These are phyloP conservation scores for Phragmites australis DNA, from an alignment of 176 grass and related monocot genomes.

Conservation along the genomic window DNA sequence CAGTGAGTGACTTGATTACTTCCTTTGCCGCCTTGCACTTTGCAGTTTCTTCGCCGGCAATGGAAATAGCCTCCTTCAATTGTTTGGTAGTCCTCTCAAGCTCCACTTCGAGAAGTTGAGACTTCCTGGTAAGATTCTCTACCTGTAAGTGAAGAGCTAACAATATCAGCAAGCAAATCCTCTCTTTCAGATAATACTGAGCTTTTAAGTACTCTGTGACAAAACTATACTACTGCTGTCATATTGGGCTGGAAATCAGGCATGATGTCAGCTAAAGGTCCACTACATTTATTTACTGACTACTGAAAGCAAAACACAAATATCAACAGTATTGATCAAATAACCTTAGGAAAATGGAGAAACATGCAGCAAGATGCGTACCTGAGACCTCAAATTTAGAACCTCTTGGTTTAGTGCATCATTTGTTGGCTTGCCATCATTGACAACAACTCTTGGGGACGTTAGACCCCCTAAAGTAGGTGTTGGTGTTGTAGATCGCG, in stretches of 20 bases:
- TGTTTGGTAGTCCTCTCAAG: slow-evolving; percentile 86
- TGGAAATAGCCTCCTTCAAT: slow-evolving; percentile 83
- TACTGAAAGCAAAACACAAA: slow-evolving; percentile 14
- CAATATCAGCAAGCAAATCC: slow-evolving; percentile 22
- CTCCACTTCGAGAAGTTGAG: slow-evolving; percentile 80
- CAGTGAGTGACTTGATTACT: slow-evolving; percentile 92
- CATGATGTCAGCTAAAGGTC: background rate
- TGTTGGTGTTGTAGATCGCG: slow-evolving; percentile 85
- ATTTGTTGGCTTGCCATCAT: slow-evolving; percentile 50
- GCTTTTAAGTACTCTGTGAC: background rate
- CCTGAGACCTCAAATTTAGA: slow-evolving; percentile 82
- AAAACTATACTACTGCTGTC: background rate
- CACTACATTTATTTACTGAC: background rate
- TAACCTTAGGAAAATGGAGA: background rate
- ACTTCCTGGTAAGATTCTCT: slow-evolving; percentile 76
- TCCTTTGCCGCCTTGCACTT: slow-evolving; percentile 96
- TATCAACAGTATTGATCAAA: background rate
- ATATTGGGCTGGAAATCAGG: background rate
- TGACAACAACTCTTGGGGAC: slow-evolving; percentile 56
- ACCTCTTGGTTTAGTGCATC: slow-evolving; percentile 73
- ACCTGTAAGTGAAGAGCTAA: slow-evolving; percentile 52
- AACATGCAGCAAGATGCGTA: slow-evolving; percentile 29
- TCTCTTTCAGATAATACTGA: slow-evolving; percentile 6
- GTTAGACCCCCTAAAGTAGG: slow-evolving; percentile 83
- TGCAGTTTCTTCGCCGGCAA: slow-evolving; percentile 84